These are phyloP conservation scores for Cladosporium austrohemisphaericum DNA, from an alignment of 2,329 filamentous ascomycete genomes.

Conservation along the genomic window DNA sequence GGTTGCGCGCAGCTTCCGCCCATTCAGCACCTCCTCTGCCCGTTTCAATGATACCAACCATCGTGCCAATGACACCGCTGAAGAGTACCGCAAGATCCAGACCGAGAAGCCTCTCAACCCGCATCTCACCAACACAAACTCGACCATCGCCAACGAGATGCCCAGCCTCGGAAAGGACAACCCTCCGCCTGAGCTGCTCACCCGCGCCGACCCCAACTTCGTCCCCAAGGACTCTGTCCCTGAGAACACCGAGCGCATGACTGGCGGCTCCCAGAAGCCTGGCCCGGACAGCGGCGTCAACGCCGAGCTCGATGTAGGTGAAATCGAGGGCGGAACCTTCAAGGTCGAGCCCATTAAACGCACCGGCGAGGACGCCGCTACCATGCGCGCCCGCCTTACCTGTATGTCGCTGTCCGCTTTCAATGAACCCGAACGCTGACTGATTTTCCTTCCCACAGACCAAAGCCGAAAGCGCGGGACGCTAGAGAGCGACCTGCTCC, in stretches of 20 bases:
- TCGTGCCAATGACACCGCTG: slow-evolving; percentile 50
- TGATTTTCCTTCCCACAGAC: slow-evolving; percentile 54
- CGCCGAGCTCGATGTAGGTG: slow-evolving; percentile 73
- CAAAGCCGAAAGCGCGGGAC: slow-evolving; percentile 95
- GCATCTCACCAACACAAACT: slow-evolving; percentile 61
- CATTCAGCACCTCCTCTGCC: slow-evolving; percentile 38
- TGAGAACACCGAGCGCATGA: slow-evolving; percentile 63
- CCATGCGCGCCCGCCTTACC: slow-evolving; percentile 82
- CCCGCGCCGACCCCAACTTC: slow-evolving; percentile 54
- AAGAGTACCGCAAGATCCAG: slow-evolving; percentile 54
- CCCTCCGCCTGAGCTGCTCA: slow-evolving; percentile 58
- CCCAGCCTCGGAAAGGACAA: slow-evolving; percentile 55
- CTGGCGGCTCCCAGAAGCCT: slow-evolving; percentile 57
- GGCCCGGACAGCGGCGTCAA: slow-evolving; percentile 47
- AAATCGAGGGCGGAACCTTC: slow-evolving; percentile 82
- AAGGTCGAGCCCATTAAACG: slow-evolving; percentile 85
- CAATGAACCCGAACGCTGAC: slow-evolving; percentile 24
- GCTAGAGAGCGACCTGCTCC: slow-evolving; percentile 89
- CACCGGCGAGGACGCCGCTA: slow-evolving; percentile 75
- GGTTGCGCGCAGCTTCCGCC: slow-evolving; percentile 33
- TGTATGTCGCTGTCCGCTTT: slow-evolving; percentile 45
- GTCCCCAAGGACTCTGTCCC: slow-evolving; percentile 57
- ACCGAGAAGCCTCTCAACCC: slow-evolving; percentile 57
- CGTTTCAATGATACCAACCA: slow-evolving; percentile 45
- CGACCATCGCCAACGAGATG: slow-evolving; percentile 61